Evolutionary conservation across 495 filamentous ascomycete genomes (phyloP), one percentile per base, ranked within the genome.

Genomic region (Aspergillus ostianus): DNA sequence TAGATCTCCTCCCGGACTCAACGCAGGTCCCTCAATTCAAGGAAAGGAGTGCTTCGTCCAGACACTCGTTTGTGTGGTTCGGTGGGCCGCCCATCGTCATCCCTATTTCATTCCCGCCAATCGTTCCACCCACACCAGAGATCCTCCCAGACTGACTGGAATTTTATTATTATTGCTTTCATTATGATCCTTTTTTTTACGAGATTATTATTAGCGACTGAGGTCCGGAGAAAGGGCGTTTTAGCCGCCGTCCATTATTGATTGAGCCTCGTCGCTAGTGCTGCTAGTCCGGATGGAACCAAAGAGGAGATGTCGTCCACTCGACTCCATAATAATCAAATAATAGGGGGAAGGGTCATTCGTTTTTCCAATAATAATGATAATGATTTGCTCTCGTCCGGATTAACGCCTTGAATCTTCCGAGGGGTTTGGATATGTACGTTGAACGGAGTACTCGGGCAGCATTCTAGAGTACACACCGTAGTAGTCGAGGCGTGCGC

Each of bases 21-120:
- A 32, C 30, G 30, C 6, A 32, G 30, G 6, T 26, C 47, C 23
- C 23, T 49, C 47, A 26, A 20, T 49, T 23, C 13, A 29, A 36
- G 51, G 18, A 36, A 8, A 36, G 51, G 36, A 36, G 51, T 75
- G 23, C 73, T 49, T 60, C 55, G 27, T 48, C 56, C 51, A 55
- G 48, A 57, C 60, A 55, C 41, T 56, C 46, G 57, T 61, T 58
- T 79, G 74, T 80, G 78, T 80, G 72, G 76, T 76, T 75, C 73
- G 68, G 74, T 79, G 79, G 76, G 74, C 76, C 70, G 57, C 65
- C 64, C 67, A 68, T 67, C 73, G 71, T 76, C 73, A 76, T 76
- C 73, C 72, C 73, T 70, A 73, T 73, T 74, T 66, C 65, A 58
- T 60, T 68, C 62, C 73, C 68, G 61, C 75, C 73, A 77, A 77